These are phyloP conservation scores for Lunasporangiospora selenospora DNA, from an alignment of 192 early-diverging fungal species.

Conservation along the genomic window DNA sequence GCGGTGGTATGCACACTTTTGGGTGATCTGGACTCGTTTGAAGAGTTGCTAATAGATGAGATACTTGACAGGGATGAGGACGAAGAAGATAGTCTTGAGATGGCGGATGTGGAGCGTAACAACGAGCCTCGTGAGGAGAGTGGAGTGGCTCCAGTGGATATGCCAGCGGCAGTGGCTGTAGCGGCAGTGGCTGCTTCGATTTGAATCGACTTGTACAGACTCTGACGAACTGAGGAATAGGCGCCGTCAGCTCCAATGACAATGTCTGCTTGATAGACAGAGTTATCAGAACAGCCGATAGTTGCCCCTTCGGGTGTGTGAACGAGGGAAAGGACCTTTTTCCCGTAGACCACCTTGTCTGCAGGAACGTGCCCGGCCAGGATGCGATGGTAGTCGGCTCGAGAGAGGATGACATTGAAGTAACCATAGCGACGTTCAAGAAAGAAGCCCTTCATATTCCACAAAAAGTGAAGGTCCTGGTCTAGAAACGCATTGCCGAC, in stretches of 20 bases:
- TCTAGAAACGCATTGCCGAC: constrained; percentile 25
- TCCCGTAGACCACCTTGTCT: constrained; percentile 17
- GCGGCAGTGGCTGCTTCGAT: too few relatives aligned
- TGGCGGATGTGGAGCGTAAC: too few relatives aligned
- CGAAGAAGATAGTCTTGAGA: constrained; percentile 1
- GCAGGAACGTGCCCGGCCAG: constrained; percentile 9
- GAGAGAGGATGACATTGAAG: constrained; percentile 15
- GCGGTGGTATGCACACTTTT: too few relatives aligned
- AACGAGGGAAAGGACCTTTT: constrained; percentile 19
- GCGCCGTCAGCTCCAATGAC: constrained; percentile 47
- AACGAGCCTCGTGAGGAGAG: too few relatives aligned
- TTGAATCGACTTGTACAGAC: constrained; percentile 7
- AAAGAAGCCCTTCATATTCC: constrained; percentile 11
- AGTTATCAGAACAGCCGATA: constrained; percentile 27
- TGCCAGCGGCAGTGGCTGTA: too few relatives aligned
- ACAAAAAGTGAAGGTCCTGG: constrained; percentile 18
- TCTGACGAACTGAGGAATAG: constrained; percentile 33
- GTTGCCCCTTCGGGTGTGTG: constrained; percentile 16
- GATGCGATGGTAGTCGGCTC: constrained; percentile 13
- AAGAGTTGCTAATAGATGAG: too few relatives aligned
- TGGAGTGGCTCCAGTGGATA: too few relatives aligned
- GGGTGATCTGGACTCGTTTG: too few relatives aligned
- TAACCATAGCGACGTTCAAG: constrained; percentile 20
- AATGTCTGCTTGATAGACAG: constrained; percentile 29
- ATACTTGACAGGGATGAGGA: too few relatives aligned